Evolutionary conservation across 1,284 basidiomycete species (phyloP).

Genomic region (Apiotrichum veenhuisii): DNA sequence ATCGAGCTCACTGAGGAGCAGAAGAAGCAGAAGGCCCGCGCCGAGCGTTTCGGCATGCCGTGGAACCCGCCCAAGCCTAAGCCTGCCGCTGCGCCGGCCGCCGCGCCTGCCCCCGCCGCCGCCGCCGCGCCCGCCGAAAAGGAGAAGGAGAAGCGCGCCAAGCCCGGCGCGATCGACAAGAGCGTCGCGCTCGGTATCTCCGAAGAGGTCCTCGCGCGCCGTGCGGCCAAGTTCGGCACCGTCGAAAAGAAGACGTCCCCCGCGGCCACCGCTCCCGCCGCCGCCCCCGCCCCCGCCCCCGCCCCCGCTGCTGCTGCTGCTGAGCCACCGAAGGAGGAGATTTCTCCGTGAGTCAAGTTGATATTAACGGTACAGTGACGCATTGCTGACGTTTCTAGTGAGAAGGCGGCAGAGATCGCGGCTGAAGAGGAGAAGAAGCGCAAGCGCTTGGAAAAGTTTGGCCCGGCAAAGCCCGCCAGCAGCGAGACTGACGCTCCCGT

Average conservation of each 20-base stretch:
- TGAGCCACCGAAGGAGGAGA: constrained; percentile 28
- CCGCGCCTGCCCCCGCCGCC: not conserved
- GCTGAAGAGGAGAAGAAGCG: constrained; percentile 52
- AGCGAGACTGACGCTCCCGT: constrained; percentile 24
- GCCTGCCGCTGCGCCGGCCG: constrained; percentile 5
- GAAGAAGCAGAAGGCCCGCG: constrained; percentile 44
- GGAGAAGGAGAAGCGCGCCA: constrained; percentile 15
- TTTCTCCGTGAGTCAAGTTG: constrained; percentile 38
- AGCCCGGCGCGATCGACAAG: constrained; percentile 33
- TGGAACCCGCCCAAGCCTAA: constrained; percentile 30
- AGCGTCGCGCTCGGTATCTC: constrained; percentile 29
- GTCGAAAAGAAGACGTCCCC: constrained; percentile 33
- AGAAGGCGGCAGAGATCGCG: constrained; percentile 32
- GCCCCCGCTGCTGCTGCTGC: no score
- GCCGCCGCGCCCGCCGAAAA: constrained; percentile 11
- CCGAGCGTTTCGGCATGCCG: constrained; percentile 46
- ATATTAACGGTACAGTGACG: not conserved
- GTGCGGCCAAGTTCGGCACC: constrained; percentile 46
- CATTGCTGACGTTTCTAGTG: constrained; percentile 18
- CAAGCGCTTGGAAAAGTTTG: constrained; percentile 51
- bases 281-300: constrained; percentile 3
- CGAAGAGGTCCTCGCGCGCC: constrained; percentile 41
- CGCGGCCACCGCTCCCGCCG: constrained; percentile 8
- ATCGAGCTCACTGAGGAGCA: constrained; percentile 38
- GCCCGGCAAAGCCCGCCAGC: constrained; percentile 17